phyloP scores from a whole-genome alignment of 2,329 filamentous ascomycete genomes.

The Coniochaeta ligniaria region DNA sequence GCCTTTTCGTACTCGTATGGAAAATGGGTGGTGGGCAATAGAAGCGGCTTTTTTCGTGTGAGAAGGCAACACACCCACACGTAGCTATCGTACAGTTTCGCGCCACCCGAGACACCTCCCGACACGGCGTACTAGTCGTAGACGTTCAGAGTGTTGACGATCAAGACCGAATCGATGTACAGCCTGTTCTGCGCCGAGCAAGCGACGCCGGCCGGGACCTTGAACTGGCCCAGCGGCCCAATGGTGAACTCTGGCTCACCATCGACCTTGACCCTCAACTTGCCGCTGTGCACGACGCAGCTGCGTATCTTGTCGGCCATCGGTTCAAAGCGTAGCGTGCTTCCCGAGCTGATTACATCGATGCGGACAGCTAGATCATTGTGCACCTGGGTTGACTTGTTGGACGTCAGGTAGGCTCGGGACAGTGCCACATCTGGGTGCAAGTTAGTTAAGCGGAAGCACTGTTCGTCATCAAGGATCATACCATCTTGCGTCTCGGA shows the following conservation, averaged over 20 bases:
- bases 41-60: too few species aligned
- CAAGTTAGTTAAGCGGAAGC: not conserved
- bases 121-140: not conserved
- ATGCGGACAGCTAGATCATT: conserved; percentile 20
- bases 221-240: conserved; percentile 37
- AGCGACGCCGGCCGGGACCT: conserved; percentile 27
- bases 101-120: not conserved
- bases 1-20: too few species aligned
- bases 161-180: conserved; percentile 36
- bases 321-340: conserved; percentile 10
- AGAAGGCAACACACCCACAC: too few species aligned
- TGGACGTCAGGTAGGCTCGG: conserved; percentile 20
- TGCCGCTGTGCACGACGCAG: conserved; percentile 21
- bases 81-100: not conserved
- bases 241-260: conserved; percentile 28
- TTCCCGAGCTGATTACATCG: conserved; percentile 17
- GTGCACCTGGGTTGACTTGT: conserved; percentile 14
- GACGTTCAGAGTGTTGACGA: conserved; percentile 16
- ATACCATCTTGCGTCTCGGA: conserved; percentile 11
- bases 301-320: conserved; percentile 12
- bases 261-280: conserved; percentile 17
- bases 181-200: conserved; percentile 34
- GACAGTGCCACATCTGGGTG: conserved; percentile 22
- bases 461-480: not conserved
- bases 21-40: too few species aligned